A percentile compares a stretch with the other conserved stretches of the same genome.
These are phyloP conservation scores for Teunomyces gatunensis DNA, from an alignment of 805 yeast genomes.

Conservation along the genomic window DNA sequence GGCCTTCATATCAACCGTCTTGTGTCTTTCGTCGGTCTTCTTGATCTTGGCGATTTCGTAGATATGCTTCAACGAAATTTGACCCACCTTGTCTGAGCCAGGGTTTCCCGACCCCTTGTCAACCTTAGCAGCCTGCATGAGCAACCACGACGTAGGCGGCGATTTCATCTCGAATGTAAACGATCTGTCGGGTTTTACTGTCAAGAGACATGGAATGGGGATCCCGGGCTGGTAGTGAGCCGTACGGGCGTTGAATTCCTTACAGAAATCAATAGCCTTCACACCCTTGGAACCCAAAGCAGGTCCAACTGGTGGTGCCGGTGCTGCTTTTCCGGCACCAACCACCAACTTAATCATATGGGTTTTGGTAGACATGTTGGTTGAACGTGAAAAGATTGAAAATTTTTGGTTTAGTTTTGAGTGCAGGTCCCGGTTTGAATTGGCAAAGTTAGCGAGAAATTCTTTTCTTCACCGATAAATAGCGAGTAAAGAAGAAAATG, in stretches of 20 bases:
- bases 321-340: slow-evolving; percentile 97
- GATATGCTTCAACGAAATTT: slow-evolving; percentile 75
- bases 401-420: neutral
- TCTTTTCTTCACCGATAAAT: neutral
- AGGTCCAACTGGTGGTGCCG: slow-evolving; percentile 99
- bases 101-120: slow-evolving; percentile 75
- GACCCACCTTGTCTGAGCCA: slow-evolving; percentile 63
- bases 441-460: neutral
- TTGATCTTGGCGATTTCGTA: slow-evolving; percentile 95
- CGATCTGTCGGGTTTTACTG: slow-evolving; percentile 88
- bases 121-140: slow-evolving; percentile 76
- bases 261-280: slow-evolving; percentile 96
- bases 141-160: slow-evolving; percentile 87
- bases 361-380: slow-evolving; percentile 47
- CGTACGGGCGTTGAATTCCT: slow-evolving; percentile 96
- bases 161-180: slow-evolving; percentile 83
- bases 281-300: slow-evolving; percentile 98
- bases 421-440: too few species aligned
- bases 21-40: slow-evolving; percentile 79
- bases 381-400: slow-evolving; percentile 1
- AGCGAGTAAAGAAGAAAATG: neutral
- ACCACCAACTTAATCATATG: slow-evolving; percentile 83
- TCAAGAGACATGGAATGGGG: slow-evolving; percentile 84
- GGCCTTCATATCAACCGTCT: slow-evolving; percentile 63
- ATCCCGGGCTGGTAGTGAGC: slow-evolving; percentile 81